Evolutionary conservation across 2,329 filamentous ascomycete genomes (phyloP).

Genomic region (Graphiopsis chlorocephala): DNA sequence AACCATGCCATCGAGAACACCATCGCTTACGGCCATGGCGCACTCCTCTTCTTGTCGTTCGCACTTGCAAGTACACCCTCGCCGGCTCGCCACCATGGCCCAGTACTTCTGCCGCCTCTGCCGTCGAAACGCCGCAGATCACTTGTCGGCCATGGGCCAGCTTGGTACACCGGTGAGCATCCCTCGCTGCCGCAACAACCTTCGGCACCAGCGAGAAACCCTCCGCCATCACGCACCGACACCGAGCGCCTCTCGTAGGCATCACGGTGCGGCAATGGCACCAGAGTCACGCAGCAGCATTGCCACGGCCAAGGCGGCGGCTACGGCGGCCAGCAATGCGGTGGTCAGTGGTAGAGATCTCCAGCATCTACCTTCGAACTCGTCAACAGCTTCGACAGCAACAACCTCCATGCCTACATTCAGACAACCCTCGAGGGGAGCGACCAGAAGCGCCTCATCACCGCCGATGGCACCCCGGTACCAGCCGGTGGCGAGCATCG

Average conservation of each 20-base stretch:
- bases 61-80: not conserved
- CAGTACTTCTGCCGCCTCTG: not conserved
- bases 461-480: conserved; percentile 34
- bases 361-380: conserved; percentile 25
- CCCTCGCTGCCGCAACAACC: not conserved
- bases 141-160: not conserved
- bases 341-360: not conserved
- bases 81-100: not conserved
- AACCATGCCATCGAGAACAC: not conserved
- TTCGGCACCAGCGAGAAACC: not conserved
- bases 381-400: conserved; percentile 41
- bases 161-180: not conserved
- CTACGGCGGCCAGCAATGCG: not conserved
- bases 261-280: not conserved
- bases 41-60: not conserved
- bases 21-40: not conserved
- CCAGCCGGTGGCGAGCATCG: conserved; percentile 38
- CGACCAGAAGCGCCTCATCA: conserved; percentile 41
- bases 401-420: conserved; percentile 39
- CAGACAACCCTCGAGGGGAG: conserved; percentile 41
- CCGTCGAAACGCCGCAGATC: not conserved
- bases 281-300: not conserved
- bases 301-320: not conserved
- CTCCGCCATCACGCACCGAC: not conserved
- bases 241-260: not conserved